Conservation (phyloP, 1,284 basidiomycete species). For the Boletellus dicymbophilus region DNA sequence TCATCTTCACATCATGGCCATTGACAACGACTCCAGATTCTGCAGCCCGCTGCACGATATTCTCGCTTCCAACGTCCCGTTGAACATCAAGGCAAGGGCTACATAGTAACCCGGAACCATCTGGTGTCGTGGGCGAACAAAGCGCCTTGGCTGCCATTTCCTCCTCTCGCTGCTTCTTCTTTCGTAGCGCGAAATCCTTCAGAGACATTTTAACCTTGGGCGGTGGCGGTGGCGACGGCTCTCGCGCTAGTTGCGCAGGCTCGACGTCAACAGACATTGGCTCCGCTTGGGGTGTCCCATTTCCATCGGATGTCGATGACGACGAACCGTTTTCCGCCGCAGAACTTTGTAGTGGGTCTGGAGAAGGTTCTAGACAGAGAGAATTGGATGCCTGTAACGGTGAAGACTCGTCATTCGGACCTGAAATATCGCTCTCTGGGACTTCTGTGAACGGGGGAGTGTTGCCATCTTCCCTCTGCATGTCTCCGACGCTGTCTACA, state of each 20-base stretch:
- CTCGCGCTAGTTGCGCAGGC: conserved; percentile 8
- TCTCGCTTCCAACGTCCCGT: conserved; percentile 13
- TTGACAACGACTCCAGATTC: conserved; percentile 1
- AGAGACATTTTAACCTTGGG: conserved; percentile 52
- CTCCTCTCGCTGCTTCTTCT: conserved; percentile 45
- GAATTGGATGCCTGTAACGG: conserved; percentile 2
- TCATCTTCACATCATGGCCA: conserved; percentile 13
- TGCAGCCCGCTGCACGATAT: not conserved
- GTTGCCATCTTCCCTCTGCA: not conserved
- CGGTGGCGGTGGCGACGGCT: conserved; percentile 25
- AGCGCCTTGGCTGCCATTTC: conserved; percentile 33
- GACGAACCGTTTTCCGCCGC: not conserved
- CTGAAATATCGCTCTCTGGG: not conserved
- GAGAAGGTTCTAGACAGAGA: not conserved
- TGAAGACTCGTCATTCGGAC: not conserved
- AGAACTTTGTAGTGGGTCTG: not conserved
- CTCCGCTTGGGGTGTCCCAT: conserved; percentile 10
- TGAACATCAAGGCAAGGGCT: conserved; percentile 24
- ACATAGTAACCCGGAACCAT: conserved; percentile 11
- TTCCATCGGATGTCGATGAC: not conserved
- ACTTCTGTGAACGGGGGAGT: not conserved
- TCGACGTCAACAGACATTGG: conserved; percentile 10
- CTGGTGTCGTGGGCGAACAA: conserved; percentile 23
- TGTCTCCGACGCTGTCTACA: conserved; percentile 20
- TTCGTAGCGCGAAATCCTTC: conserved; percentile 49